phyloP scores from a whole-genome alignment of 495 filamentous ascomycete genomes.

The Hapsidospora chrysogenum region DNA sequence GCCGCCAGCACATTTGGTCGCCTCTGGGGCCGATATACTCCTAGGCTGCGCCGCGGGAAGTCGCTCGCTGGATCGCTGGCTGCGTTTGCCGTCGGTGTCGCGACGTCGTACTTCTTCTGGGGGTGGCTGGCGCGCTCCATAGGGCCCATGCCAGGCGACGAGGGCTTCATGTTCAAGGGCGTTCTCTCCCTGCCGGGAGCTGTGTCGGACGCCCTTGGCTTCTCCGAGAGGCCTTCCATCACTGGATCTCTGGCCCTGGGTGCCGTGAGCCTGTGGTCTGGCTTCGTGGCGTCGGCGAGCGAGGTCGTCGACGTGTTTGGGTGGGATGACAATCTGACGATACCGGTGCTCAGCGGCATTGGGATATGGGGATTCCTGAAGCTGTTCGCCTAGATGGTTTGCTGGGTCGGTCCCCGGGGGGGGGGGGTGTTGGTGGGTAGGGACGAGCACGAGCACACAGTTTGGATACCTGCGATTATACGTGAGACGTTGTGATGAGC shows the following conservation, averaged over 20 bases:
- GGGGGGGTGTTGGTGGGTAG: too few relatives aligned
- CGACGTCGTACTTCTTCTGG: conserved; percentile 75
- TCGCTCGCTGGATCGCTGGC: conserved; percentile 77
- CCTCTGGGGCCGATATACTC: conserved; percentile 75
- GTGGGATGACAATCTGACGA: conserved; percentile 95
- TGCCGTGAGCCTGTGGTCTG: conserved; percentile 73
- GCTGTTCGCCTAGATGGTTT: conserved; percentile 57
- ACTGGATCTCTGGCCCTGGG: conserved; percentile 62
- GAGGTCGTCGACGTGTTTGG: conserved; percentile 84
- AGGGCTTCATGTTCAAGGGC: conserved; percentile 71
- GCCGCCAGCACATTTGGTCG: conserved; percentile 88
- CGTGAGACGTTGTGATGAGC: too few relatives aligned
- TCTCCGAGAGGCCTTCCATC: conserved; percentile 27
- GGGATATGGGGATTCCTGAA: conserved; percentile 92
- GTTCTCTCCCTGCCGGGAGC: conserved; percentile 43
- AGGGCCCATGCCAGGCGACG: conserved; percentile 48
- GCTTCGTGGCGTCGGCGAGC: conserved; percentile 68
- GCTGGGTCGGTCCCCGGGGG: too few relatives aligned
- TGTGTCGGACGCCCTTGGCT: conserved; percentile 30
- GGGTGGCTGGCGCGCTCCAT: conserved; percentile 61
- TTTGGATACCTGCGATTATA: too few relatives aligned
- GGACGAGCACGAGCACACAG: too few relatives aligned
- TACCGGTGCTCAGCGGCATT: conserved; percentile 77
- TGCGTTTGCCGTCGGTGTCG: conserved; percentile 62
- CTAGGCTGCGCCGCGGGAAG: conserved; percentile 70